A percentile compares a stretch with the other conserved stretches of the same genome.
Evolutionary conservation across 2,329 filamentous ascomycete genomes (phyloP).

Genomic region (Ceratocystis cubensis): DNA sequence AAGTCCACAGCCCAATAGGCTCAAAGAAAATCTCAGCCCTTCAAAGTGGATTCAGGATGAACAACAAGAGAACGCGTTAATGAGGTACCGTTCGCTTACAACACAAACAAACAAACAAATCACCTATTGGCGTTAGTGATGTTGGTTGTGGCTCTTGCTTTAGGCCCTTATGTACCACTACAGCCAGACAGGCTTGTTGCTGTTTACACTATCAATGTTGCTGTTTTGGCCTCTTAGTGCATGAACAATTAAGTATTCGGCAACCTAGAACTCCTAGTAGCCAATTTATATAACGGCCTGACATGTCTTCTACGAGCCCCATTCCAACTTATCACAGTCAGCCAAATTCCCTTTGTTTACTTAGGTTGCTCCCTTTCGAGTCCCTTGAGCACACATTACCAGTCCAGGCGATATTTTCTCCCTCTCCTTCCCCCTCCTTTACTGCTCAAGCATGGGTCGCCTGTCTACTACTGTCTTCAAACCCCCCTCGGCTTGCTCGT

Average conservation of each 20-base stretch:
- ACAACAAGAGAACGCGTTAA: background rate
- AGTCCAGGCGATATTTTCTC: no score
- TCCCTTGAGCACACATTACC: background rate
- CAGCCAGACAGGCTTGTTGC: background rate
- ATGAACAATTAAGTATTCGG: background rate
- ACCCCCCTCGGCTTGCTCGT: no score
- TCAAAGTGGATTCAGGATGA: background rate
- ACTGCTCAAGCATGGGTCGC: no score
- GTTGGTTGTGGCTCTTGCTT: background rate
- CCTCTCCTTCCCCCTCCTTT: background rate
- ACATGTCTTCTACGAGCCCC: background rate
- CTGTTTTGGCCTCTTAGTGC: background rate
- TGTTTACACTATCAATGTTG: background rate
- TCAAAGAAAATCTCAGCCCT: background rate
- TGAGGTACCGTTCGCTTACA: background rate
- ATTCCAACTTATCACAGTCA: no score
- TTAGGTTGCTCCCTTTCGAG: background rate
- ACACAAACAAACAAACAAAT: constrained; percentile 4
- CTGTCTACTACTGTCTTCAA: no score
- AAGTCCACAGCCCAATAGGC: background rate
- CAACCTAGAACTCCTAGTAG: background rate
- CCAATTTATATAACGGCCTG: background rate
- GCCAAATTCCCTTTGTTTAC: background rate
- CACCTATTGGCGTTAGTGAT: background rate
- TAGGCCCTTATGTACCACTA: background rate